Base-by-base conservation (phyloP, 2,329 filamentous ascomycete species). In the Trichocomaceae sp. region DNA sequence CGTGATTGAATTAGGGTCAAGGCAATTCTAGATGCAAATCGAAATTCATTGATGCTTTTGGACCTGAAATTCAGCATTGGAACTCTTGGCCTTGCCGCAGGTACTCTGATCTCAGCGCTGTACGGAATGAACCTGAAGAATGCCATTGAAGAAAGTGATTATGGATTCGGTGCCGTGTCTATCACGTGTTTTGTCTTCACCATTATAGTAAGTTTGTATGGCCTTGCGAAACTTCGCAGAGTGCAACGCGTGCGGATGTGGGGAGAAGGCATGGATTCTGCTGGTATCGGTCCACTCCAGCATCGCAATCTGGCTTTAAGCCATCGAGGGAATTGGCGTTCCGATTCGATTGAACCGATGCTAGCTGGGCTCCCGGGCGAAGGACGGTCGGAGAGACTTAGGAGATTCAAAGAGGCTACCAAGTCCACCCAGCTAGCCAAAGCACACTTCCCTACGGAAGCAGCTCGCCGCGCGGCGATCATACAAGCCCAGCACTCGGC, bases 121-220 rank as follows among this genome's bases (percentile, higher is more conserved):
- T 99, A 97, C 79, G 93, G 93, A 63, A 97, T 97, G 91, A 99
- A 99, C 75, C 77, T 99, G 60, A 95, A 96, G 69, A 97, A 97
- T 73, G 97, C 96, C 72, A 90, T 97, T 64, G 93, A 99, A 75
- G 92, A 97, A 69, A 91, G 88, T 1, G 83, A 89, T 71, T 82
- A 89, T 71, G 93, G 92, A 10, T 97, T 99, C 69, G 80, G 79
- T 47, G 82, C 82, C 52, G 85, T 99, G 57, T 89, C 86, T 2
- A 78, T 76, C 17, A 76, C 82, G 58, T 95, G 88, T 55, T 80
- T 86, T 55, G 64, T 85, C 55, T 84, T 91, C 69, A 89, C 88
- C 13, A 80, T 85, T 53, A 63, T 91, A 8, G 88, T 96, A 50
- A 92, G 88, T 74, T 81, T 83, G 64, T 96, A 92, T 71, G 91